Percentiles rank a stretch among this genome's conserved stretches.
Evolutionary conservation across 306 rosid genomes (phyloP).

Genomic region (Myrica gale): DNA sequence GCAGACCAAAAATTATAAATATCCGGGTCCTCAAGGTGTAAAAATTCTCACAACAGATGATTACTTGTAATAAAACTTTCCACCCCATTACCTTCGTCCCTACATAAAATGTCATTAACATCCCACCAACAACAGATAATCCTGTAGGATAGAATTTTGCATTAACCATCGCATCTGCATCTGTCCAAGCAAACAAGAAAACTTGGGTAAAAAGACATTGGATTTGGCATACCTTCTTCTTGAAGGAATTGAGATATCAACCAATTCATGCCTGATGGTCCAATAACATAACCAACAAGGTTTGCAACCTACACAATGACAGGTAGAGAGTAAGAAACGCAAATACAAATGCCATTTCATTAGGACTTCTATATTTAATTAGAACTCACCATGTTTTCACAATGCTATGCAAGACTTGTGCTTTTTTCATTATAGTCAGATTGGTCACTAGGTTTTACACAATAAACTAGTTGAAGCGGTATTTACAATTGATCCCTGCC

Average conservation of each 20-base stretch:
- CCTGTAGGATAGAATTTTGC: conserved; percentile 48
- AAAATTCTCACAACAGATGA: background rate
- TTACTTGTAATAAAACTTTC: background rate
- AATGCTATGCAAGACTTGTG: background rate
- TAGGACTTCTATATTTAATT: background rate
- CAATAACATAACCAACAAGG: conserved; percentile 88
- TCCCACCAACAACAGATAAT: conserved; percentile 67
- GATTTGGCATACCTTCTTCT: conserved; percentile 56
- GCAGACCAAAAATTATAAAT: conserved; percentile 17
- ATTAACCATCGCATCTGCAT: conserved; percentile 2
- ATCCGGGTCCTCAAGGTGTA: background rate
- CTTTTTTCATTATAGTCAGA: background rate
- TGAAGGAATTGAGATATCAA: conserved; percentile 63
- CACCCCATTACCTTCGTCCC: conserved; percentile 71
- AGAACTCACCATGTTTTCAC: background rate
- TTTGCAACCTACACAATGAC: conserved; percentile 70
- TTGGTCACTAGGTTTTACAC: background rate
- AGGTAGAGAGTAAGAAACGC: background rate
- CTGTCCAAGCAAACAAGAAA: conserved; percentile 6
- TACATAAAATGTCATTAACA: conserved; percentile 76
- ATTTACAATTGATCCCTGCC: too few species aligned
- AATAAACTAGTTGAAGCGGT: background rate
- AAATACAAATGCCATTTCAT: background rate
- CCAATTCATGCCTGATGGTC: conserved; percentile 76
- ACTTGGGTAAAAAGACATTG: conserved; percentile 1